phyloP scores from a whole-genome alignment of 1,284 basidiomycete genomes.

The Leucoagaricus sp. region DNA sequence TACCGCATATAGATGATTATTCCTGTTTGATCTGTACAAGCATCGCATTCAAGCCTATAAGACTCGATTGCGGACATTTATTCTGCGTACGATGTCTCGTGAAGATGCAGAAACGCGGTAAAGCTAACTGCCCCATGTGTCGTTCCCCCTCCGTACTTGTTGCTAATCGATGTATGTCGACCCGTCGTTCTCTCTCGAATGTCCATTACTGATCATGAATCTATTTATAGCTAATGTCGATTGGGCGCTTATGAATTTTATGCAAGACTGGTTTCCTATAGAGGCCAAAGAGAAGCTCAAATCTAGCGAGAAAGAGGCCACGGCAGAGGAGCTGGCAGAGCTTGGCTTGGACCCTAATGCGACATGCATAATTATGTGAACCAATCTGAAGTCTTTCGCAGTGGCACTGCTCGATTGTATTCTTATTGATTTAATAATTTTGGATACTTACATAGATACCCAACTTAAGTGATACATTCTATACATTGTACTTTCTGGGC shows the following conservation, averaged over 20 bases:
- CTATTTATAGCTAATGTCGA: conserved; percentile 71
- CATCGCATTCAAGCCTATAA: conserved; percentile 88
- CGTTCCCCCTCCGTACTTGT: conserved; percentile 73
- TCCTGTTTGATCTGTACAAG: conserved; percentile 77
- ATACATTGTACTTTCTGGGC: too few species aligned
- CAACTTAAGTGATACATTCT: too few species aligned
- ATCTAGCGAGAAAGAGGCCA: conserved; percentile 79
- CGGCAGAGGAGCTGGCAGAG: conserved; percentile 70
- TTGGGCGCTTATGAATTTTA: conserved; percentile 79
- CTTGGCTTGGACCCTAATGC: conserved; percentile 44
- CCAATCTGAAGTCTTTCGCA: too few species aligned
- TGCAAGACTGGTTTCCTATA: conserved; percentile 91
- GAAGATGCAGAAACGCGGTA: conserved; percentile 89
- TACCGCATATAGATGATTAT: conserved; percentile 84
- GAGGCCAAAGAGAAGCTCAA: conserved; percentile 80
- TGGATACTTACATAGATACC: too few species aligned
- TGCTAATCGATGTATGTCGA: conserved; percentile 72
- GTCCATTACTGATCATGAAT: background rate
- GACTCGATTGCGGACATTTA: conserved; percentile 84
- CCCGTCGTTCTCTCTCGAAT: background rate
- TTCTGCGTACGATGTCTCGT: conserved; percentile 93
- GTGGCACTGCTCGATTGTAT: too few species aligned
- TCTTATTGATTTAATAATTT: background rate
- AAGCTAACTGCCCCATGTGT: conserved; percentile 87
- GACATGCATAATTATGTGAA: conserved; percentile 29